Evolutionary conservation across 495 filamentous ascomycete species (phyloP).

Genomic region (Pseudoneurospora amorphoporcata): DNA sequence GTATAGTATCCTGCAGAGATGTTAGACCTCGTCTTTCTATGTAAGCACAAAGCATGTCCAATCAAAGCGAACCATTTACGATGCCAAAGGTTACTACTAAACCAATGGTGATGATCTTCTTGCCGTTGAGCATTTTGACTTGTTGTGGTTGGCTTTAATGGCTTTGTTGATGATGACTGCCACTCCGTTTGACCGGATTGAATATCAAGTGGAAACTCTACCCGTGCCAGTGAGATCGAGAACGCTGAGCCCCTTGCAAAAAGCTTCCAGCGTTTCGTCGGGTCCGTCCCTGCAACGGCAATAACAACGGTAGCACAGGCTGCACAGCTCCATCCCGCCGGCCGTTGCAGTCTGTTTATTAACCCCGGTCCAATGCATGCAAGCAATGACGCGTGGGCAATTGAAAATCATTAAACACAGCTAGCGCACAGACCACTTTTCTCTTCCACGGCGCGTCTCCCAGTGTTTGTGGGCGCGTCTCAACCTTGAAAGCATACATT

Average conservation of each 20-base stretch:
- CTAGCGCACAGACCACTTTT: not conserved
- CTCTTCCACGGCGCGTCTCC: not conserved
- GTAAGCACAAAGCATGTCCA: not conserved
- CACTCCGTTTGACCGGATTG: not conserved
- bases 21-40: conserved; percentile 2
- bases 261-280: not conserved
- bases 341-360: not conserved
- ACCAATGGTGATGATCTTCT: conserved; percentile 14
- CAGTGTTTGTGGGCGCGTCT: not conserved
- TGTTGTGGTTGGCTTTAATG: not conserved
- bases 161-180: not conserved
- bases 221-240: not conserved
- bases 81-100: conserved; percentile 14
- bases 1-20: conserved; percentile 30
- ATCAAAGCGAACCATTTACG: conserved; percentile 12
- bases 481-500: not conserved
- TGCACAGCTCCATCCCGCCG: not conserved
- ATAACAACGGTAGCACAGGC: not conserved
- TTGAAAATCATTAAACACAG: not conserved
- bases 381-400: not conserved
- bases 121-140: conserved; percentile 10
- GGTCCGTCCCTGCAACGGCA: not conserved
- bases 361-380: not conserved
- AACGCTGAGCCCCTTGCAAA: not conserved
- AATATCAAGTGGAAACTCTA: not conserved